Percentiles rank a stretch among this genome's conserved stretches.
Evolutionary conservation across 179 eudicot genomes (phyloP).

Genomic region (Spinacia oleracea): DNA sequence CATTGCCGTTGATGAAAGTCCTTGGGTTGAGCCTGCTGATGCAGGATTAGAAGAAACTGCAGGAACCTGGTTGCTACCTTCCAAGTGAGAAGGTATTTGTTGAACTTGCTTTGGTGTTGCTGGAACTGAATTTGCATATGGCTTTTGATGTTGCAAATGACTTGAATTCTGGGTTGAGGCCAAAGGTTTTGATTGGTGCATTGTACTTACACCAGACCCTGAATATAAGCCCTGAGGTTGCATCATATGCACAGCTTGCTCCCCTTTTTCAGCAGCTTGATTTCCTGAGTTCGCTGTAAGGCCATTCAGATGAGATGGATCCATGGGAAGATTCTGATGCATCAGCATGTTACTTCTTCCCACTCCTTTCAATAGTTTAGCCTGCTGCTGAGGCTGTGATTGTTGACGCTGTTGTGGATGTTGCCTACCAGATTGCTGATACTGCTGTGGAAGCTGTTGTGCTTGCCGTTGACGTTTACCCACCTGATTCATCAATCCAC

Average conservation of each 20-base stretch:
- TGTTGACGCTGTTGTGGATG: conserved; percentile 75
- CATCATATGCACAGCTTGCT: conserved; percentile 43
- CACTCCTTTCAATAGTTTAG: conserved; percentile 62
- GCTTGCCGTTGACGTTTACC: conserved; percentile 57
- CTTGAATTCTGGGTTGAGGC: conserved; percentile 41
- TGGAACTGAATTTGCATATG: conserved; percentile 32
- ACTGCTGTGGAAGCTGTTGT: conserved; percentile 51
- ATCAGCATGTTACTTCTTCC: conserved; percentile 65
- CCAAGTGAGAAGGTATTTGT: conserved; percentile 49
- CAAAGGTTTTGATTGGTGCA: conserved; percentile 44
- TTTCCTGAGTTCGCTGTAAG: conserved; percentile 44
- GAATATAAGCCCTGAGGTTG: conserved; percentile 52
- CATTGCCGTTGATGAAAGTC: conserved; percentile 31
- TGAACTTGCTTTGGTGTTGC: conserved; percentile 47
- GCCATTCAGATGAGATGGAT: conserved; percentile 60
- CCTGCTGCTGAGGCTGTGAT: conserved; percentile 58
- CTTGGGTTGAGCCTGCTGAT: conserved; percentile 38
- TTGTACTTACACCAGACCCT: conserved; percentile 41
- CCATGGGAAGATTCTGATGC: conserved; percentile 53
- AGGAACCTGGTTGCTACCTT: conserved; percentile 43
- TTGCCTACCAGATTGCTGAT: conserved; percentile 64
- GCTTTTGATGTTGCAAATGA: conserved; percentile 56
- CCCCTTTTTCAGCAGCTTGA: conserved; percentile 61
- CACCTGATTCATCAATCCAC: conserved; percentile 49
- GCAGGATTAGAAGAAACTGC: conserved; percentile 38